These are phyloP conservation scores for Lagenaria siceraria DNA, from an alignment of 306 rosid species.

Conservation along the genomic window DNA sequence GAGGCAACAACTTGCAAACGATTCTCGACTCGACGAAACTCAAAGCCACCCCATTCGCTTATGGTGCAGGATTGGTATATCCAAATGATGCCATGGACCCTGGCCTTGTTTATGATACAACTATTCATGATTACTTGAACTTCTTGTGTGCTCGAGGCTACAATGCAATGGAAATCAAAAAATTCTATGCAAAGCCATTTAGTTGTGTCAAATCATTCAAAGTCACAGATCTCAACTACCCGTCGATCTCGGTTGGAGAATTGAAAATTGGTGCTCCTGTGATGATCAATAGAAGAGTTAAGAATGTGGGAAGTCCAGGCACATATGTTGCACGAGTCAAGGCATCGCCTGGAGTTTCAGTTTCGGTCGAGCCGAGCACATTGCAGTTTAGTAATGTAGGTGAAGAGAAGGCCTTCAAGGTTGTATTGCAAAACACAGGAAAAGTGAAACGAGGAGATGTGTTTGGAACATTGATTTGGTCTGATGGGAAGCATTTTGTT, in stretches of 20 bases:
- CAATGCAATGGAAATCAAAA: not conserved
- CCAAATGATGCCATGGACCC: constrained; percentile 38
- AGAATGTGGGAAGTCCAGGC: constrained; percentile 36
- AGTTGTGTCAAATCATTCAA: constrained; percentile 17
- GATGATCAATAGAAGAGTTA: constrained; percentile 23
- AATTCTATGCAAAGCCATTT: constrained; percentile 11
- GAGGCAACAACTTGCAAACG: not conserved
- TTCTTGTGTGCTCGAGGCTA: constrained; percentile 40
- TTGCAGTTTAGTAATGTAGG: constrained; percentile 18
- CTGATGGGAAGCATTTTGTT: constrained; percentile 13
- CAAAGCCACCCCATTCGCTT: constrained; percentile 32
- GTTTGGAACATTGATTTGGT: constrained; percentile 36
- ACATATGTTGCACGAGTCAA: constrained; percentile 8
- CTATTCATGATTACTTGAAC: constrained; percentile 30
- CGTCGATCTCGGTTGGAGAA: constrained; percentile 18
- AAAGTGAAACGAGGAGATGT: not conserved
- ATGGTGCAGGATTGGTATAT: constrained; percentile 42
- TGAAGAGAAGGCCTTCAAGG: constrained; percentile 29
- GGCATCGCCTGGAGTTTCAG: constrained; percentile 3
- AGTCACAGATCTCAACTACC: constrained; percentile 33
- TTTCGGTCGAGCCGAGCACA: constrained; percentile 18
- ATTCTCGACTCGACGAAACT: not conserved
- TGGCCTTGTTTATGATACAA: constrained; percentile 55
- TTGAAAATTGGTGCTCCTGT: not conserved
- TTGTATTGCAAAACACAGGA: constrained; percentile 3